These are phyloP conservation scores for Tuctoria greenei DNA, from an alignment of 176 grass and related monocot genomes.

Conservation along the genomic window DNA sequence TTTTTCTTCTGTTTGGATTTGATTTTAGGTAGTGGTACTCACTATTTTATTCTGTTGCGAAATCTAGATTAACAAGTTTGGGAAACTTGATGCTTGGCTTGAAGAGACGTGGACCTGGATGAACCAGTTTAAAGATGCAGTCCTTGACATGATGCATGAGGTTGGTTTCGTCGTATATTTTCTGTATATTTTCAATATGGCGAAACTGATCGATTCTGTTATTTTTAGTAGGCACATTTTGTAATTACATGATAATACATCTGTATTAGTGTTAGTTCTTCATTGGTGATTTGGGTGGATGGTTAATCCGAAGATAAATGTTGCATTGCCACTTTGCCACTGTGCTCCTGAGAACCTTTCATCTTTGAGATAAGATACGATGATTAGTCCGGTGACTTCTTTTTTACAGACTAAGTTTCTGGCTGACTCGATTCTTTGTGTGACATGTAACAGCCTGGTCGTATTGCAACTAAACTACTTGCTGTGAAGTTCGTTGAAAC, in stretches of 20 bases:
- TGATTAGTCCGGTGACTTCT: slow-evolving; percentile 26
- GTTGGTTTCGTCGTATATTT: not conserved
- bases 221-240: too few relatives aligned
- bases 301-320: too few relatives aligned
- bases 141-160: slow-evolving; percentile 9
- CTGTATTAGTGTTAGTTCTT: too few relatives aligned
- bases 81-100: not conserved
- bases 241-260: too few relatives aligned
- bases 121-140: slow-evolving; percentile 44
- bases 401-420: slow-evolving; percentile 22
- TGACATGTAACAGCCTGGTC: slow-evolving; percentile 57
- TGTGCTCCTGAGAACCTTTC: not conserved
- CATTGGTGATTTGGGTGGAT: not conserved
- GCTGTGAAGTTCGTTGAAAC: slow-evolving; percentile 84
- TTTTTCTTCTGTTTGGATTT: slow-evolving; percentile 26
- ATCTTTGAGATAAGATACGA: slow-evolving; percentile 23
- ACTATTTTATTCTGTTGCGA: slow-evolving; percentile 40
- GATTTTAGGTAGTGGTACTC: slow-evolving; percentile 37
- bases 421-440: slow-evolving; percentile 34
- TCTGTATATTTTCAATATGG: not conserved
- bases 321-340: not conserved
- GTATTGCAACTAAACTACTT: slow-evolving; percentile 70
- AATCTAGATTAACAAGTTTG: slow-evolving; percentile 11
- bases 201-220: not conserved
- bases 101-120: not conserved